These are phyloP conservation scores for Colletotrichum australisinense DNA, from an alignment of 2,329 filamentous ascomycete genomes.

Conservation along the genomic window DNA sequence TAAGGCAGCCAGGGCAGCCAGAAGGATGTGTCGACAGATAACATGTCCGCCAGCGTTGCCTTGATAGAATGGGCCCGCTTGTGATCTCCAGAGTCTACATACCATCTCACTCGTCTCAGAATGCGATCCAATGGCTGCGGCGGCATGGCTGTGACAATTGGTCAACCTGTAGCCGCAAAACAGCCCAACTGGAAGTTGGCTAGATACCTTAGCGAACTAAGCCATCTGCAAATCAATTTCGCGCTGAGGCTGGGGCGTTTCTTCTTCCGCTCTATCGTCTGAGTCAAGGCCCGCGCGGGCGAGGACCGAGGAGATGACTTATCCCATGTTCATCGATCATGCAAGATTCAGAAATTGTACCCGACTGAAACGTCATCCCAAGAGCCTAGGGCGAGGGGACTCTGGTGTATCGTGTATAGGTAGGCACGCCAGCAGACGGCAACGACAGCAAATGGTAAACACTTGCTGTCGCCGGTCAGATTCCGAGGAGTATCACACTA, in stretches of 20 bases:
- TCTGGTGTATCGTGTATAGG: background rate
- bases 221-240: background rate
- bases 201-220: background rate
- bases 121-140: constrained; percentile 11
- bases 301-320: background rate
- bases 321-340: background rate
- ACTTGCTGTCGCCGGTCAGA: background rate
- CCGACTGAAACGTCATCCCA: constrained; percentile 1
- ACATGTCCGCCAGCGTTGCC: background rate
- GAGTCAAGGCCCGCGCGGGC: constrained; percentile 1
- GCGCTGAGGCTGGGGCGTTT: background rate
- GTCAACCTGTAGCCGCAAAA: background rate
- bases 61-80: background rate
- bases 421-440: background rate
- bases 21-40: background rate
- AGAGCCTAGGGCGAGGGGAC: background rate
- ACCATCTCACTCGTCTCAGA: constrained; percentile 7
- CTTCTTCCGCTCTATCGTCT: background rate
- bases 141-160: background rate
- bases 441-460: background rate
- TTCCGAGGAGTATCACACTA: background rate
- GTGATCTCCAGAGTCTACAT: background rate
- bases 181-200: background rate
- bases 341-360: background rate
- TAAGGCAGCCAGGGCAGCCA: background rate